These are phyloP conservation scores for Aureobasidium namibiae DNA, from an alignment of 2,329 filamentous ascomycete species.

Conservation along the genomic window DNA sequence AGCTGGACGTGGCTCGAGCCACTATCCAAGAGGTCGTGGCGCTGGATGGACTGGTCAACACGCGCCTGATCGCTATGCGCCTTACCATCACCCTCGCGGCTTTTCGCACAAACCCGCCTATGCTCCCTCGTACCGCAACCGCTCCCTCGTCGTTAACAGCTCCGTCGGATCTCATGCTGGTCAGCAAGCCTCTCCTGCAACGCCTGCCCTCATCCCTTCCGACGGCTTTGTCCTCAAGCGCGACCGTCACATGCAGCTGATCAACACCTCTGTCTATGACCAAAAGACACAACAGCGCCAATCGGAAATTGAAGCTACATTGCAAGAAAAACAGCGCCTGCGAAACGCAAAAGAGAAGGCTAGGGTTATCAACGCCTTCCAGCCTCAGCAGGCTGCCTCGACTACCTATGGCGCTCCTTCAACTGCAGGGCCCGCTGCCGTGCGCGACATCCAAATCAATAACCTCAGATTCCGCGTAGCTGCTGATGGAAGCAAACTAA, in stretches of 20 bases:
- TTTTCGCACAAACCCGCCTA: conserved; percentile 8
- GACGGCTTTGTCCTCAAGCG: conserved; percentile 13
- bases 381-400: conserved; percentile 5
- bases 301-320: conserved; percentile 64
- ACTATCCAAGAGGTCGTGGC: conserved; percentile 1
- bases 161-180: neutral
- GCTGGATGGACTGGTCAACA: conserved; percentile 6
- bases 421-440: conserved; percentile 10
- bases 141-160: conserved; percentile 14
- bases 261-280: conserved; percentile 71
- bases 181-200: conserved; percentile 4
- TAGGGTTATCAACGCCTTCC: conserved; percentile 45
- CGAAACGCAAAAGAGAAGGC: conserved; percentile 52
- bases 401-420: conserved; percentile 12
- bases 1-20: neutral
- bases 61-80: conserved; percentile 12
- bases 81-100: conserved; percentile 11
- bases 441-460: conserved; percentile 58
- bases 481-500: conserved; percentile 73
- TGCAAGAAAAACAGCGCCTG: conserved; percentile 47
- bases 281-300: conserved; percentile 61
- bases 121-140: conserved; percentile 14
- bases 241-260: conserved; percentile 49
- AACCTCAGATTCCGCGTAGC: conserved; percentile 66
- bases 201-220: neutral